These are phyloP conservation scores for Capillidium heterosporum DNA, from an alignment of 371 early-diverging fungal species.

Conservation along the genomic window DNA sequence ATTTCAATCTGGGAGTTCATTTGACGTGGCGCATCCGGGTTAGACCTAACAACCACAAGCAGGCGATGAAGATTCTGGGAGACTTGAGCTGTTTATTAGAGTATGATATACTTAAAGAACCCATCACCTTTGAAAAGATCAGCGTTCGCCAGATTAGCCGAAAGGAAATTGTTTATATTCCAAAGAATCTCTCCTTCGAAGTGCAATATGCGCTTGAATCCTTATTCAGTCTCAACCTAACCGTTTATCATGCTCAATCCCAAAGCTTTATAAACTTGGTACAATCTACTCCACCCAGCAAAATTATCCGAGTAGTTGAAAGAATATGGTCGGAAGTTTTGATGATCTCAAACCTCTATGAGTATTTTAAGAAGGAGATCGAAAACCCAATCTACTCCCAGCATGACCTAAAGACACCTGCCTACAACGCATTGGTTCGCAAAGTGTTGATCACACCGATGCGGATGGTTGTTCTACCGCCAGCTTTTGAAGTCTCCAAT, in stretches of 20 bases:
- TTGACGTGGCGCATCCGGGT: no score
- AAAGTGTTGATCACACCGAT: slow-evolving; percentile 39
- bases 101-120: background rate
- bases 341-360: background rate
- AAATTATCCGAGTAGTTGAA: background rate
- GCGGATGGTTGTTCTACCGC: slow-evolving; percentile 25
- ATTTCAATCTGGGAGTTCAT: no score
- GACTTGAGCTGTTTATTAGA: background rate
- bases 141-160: background rate
- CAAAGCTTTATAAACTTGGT: background rate
- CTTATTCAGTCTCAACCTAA: background rate
- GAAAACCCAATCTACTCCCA: slow-evolving; percentile 3
- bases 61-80: no score
- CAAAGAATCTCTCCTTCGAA: background rate
- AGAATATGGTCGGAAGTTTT: background rate
- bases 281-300: background rate
- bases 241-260: background rate
- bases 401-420: background rate
- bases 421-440: slow-evolving; percentile 25
- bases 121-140: background rate
- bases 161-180: background rate
- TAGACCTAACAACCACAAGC: no score
- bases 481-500: slow-evolving; percentile 33
- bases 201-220: background rate
- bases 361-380: slow-evolving; percentile 8